Conservation (phyloP, 495 filamentous ascomycete species). For the Terfezia claveryi region DNA sequence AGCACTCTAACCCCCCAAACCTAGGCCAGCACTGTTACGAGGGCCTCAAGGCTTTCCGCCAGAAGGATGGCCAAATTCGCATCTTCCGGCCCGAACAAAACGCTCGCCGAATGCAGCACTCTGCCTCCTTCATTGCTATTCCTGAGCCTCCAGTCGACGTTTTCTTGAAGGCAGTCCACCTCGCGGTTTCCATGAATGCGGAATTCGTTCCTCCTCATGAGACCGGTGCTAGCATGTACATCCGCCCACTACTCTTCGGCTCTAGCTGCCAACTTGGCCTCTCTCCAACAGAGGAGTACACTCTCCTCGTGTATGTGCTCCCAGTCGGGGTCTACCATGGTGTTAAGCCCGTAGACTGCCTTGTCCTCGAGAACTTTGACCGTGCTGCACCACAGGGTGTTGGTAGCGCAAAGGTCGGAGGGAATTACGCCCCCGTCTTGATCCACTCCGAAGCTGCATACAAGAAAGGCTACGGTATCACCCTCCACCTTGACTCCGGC, state of each 20-base stretch:
- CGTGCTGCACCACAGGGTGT: constrained; percentile 52
- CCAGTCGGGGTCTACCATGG: constrained; percentile 84
- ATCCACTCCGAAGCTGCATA: constrained; percentile 55
- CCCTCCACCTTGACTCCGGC: constrained; percentile 65
- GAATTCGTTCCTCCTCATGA: constrained; percentile 69
- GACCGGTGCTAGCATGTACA: constrained; percentile 71
- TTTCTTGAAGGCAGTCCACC: constrained; percentile 49
- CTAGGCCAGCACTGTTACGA: constrained; percentile 64
- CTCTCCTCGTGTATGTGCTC: constrained; percentile 61
- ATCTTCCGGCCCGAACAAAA: constrained; percentile 69
- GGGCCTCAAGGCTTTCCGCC: constrained; percentile 77
- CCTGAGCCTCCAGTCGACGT: constrained; percentile 49
- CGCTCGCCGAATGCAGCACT: constrained; percentile 58
- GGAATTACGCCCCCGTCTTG: constrained; percentile 68
- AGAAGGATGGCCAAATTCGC: constrained; percentile 38
- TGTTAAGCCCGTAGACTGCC: constrained; percentile 50
- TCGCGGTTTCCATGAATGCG: constrained; percentile 67
- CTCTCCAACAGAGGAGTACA: constrained; percentile 69
- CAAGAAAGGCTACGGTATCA: constrained; percentile 57
- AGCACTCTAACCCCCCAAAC: neutral
- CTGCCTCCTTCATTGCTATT: constrained; percentile 54
- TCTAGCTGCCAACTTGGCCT: constrained; percentile 59
- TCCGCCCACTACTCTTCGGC: constrained; percentile 72
- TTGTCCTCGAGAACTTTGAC: constrained; percentile 61
- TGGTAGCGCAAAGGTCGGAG: constrained; percentile 51